These are phyloP conservation scores for Microsporum audouinii DNA, from an alignment of 2,329 filamentous ascomycete genomes.

Conservation along the genomic window DNA sequence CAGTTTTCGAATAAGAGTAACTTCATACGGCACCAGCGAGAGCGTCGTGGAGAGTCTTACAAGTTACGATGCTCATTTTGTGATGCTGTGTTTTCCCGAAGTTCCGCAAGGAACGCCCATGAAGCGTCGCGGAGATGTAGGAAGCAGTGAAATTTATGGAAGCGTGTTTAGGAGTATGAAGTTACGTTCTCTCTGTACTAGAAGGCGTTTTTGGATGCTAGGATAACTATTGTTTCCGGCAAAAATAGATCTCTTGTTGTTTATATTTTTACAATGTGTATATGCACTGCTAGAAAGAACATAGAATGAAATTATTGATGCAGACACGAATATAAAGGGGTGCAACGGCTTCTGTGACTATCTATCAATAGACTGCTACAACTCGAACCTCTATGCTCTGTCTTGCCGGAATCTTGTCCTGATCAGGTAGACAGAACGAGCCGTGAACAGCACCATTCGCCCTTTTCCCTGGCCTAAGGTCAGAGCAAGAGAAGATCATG, in stretches of 20 bases:
- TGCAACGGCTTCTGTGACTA: no score
- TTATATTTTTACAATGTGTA: neutral
- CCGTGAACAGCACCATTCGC: neutral
- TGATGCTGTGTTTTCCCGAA: neutral
- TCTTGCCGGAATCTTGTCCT: neutral
- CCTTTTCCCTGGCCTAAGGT: neutral
- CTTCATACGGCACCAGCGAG: neutral
- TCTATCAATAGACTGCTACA: neutral
- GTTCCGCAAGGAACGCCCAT: neutral
- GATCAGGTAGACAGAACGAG: neutral
- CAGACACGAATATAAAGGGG: no score
- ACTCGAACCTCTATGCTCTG: neutral
- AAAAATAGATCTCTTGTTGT: neutral
- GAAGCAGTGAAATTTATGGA: neutral
- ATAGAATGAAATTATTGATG: no score
- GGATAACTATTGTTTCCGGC: neutral
- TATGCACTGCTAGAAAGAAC: no score
- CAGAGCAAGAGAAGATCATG: neutral
- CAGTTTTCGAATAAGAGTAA: constrained; percentile 4
- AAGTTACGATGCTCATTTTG: constrained; percentile 4
- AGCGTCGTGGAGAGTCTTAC: neutral
- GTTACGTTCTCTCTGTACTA: neutral
- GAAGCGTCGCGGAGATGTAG: neutral
- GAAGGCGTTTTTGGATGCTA: neutral
- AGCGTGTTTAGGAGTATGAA: neutral